Conservation (phyloP, 306 rosid species). For the Vigna trinervia region DNA sequence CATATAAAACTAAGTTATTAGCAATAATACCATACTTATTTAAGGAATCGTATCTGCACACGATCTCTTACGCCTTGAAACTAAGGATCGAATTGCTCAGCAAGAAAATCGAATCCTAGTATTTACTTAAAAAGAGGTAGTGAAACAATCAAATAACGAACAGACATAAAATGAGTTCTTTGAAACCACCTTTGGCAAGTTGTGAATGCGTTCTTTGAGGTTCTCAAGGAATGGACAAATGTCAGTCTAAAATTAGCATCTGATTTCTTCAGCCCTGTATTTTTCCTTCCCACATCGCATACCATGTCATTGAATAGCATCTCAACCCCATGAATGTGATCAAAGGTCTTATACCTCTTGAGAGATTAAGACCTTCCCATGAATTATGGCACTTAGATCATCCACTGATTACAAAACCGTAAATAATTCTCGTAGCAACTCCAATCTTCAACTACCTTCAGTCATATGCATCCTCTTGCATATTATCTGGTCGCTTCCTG, state of each 20-base stretch:
- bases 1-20: not conserved
- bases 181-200: not conserved
- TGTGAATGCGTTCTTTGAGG: conserved; percentile 15
- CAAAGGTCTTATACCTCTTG: conserved; percentile 31
- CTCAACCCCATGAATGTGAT: conserved; percentile 34
- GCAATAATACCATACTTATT: not conserved
- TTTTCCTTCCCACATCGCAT: conserved; percentile 10
- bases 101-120: not conserved
- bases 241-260: conserved; percentile 41
- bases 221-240: conserved; percentile 33
- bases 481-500: conserved; percentile 81
- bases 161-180: conserved; percentile 2
- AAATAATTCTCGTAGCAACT: conserved; percentile 32
- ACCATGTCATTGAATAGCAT: conserved; percentile 32
- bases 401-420: conserved; percentile 22
- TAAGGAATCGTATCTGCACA: not conserved
- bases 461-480: conserved; percentile 68
- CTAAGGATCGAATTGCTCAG: not conserved
- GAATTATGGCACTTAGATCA: conserved; percentile 31
- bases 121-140: not conserved
- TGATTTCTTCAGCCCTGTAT: conserved; percentile 28
- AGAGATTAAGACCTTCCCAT: conserved; percentile 40
- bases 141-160: not conserved
- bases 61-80: not conserved
- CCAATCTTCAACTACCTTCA: conserved; percentile 27